Base-by-base conservation (phyloP, 768 basidiomycete genomes). In the Nidularia pulvinata region DNA sequence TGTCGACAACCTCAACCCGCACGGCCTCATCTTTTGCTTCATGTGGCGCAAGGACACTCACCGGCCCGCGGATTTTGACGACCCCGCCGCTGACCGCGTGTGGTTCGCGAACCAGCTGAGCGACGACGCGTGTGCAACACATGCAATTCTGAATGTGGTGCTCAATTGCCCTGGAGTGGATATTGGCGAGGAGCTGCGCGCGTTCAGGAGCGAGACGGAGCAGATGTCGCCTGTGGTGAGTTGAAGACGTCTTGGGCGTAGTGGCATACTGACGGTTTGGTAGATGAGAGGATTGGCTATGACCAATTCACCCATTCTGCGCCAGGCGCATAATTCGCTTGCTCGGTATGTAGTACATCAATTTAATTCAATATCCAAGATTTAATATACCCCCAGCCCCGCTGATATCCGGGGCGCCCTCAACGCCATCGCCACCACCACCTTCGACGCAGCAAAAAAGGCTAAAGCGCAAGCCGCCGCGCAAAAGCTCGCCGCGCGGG, bases 71-170 rank as follows among this genome's bases (percentile, higher is more conserved):
- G 79, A 78, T 59, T 79, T 81, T 56, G 69, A 77, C 32, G 80
- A 84, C 61, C 77, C 83, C 2, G 77, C 80, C 7, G 78, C 83
- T 2, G 78, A 80, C 54, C 71, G 66, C 30, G 77, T 87, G 7
- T 88, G 85, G 85, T 88, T 85, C 57, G 84, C 85, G 7, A 84
- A 86, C 64, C 85, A 88, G 63, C 74, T 88, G 25, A 83, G 78
- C 65, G 78, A 82, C 58, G 84, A 87, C 59, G 83, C 85, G 4
- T 87, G 85, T 61, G 84, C 83, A 6, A 82, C 84, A 0, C 81
- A 79, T 58, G 84, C 84, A 0, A 73, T 87, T 7, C 67, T 87
- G 5, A 87, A 86, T 57, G 79, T 86, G 14, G 59, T 82, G 6
- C 61, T 86, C 33, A 87, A 87, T 61, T 80, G 82, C 52, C 78